These are phyloP conservation scores for Aspergillus sojae DNA, from an alignment of 2,329 filamentous ascomycete species.

Conservation along the genomic window DNA sequence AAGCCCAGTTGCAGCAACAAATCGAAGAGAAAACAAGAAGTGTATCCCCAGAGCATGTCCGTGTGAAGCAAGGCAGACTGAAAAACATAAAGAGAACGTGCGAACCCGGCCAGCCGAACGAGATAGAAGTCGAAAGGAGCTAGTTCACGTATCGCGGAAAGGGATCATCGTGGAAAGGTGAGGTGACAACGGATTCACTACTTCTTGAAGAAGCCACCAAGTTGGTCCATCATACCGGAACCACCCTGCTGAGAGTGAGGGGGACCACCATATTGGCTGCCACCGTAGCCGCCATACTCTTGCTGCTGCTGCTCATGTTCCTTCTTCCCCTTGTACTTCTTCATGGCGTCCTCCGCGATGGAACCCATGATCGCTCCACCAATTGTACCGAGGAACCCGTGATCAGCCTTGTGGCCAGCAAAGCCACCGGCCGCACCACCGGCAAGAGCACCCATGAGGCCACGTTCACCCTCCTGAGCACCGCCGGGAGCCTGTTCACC, in stretches of 20 bases:
- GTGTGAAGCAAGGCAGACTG: conserved; percentile 10
- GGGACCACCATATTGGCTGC: conserved; percentile 19
- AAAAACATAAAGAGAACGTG: not conserved
- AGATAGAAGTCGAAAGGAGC: conserved; percentile 21
- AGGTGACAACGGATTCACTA: conserved; percentile 22
- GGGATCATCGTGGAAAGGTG: conserved; percentile 1
- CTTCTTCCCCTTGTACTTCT: conserved; percentile 47
- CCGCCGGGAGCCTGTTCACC: conserved; percentile 37
- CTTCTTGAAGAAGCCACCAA: conserved; percentile 43
- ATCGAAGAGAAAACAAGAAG: conserved; percentile 9
- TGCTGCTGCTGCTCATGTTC: conserved; percentile 24
- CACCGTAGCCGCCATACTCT: conserved; percentile 18
- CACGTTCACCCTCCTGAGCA: conserved; percentile 49
- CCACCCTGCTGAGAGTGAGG: conserved; percentile 9
- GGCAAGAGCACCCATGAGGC: conserved; percentile 50
- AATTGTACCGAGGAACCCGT: conserved; percentile 52
- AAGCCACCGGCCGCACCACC: conserved; percentile 51
- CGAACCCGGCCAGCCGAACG: conserved; percentile 19
- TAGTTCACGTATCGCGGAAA: conserved; percentile 11
- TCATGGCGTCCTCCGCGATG: conserved; percentile 48
- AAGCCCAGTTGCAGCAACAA: conserved; percentile 4
- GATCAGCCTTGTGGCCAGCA: conserved; percentile 50
- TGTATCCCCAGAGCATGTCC: conserved; percentile 18
- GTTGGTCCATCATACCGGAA: conserved; percentile 34
- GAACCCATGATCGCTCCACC: conserved; percentile 52